phyloP scores from a whole-genome alignment of 208 protist genomes.

The Histomonas meleagridis region DNA sequence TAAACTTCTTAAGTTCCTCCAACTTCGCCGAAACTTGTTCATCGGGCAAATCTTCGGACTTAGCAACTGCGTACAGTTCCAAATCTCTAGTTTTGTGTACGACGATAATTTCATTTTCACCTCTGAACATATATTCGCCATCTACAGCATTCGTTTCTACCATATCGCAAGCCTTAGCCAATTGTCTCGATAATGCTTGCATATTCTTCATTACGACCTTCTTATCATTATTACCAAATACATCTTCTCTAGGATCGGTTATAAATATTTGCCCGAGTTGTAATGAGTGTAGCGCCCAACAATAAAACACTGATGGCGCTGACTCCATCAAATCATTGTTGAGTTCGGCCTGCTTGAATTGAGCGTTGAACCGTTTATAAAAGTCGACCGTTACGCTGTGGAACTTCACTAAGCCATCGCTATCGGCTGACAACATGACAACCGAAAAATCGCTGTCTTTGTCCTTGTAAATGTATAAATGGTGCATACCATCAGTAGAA shows the following conservation, averaged over 20 bases:
- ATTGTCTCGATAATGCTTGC: neutral
- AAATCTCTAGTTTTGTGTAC: neutral
- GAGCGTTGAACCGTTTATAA: neutral
- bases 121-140: slow-evolving; percentile 33
- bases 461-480: slow-evolving; percentile 3
- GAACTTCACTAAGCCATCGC: neutral
- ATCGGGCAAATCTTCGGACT: neutral
- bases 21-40: neutral
- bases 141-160: neutral
- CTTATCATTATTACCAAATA: no score
- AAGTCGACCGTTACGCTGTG: neutral
- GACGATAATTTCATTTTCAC: slow-evolving; percentile 14
- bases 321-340: neutral
- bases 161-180: neutral
- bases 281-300: neutral
- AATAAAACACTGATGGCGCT: slow-evolving; percentile 1
- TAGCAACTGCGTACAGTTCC: slow-evolving; percentile 14
- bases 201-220: neutral
- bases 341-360: neutral
- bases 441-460: neutral
- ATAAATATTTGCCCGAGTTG: neutral
- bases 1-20: neutral
- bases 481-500: neutral
- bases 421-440: neutral
- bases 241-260: neutral